These are phyloP conservation scores for Wickerhamomyces bisporus DNA, from an alignment of 805 yeast genomes.

Conservation along the genomic window DNA sequence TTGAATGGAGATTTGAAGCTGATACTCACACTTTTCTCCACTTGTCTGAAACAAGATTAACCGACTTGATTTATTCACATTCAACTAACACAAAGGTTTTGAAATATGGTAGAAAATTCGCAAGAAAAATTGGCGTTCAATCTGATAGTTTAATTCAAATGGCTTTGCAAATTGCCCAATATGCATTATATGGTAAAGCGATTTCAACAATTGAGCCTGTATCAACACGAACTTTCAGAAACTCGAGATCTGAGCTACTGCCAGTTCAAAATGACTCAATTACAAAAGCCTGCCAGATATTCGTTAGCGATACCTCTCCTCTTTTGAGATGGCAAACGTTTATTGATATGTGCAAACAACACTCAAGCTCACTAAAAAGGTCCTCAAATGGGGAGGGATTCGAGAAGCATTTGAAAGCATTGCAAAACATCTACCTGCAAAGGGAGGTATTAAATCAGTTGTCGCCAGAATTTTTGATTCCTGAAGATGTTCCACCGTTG, in stretches of 20 bases:
- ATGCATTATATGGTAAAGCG: slow-evolving; percentile 84
- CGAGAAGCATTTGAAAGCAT: slow-evolving; percentile 66
- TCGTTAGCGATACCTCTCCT: slow-evolving; percentile 49
- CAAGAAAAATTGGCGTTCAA: slow-evolving; percentile 73
- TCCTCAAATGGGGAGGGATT: slow-evolving; percentile 65
- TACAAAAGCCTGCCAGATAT: slow-evolving; percentile 51
- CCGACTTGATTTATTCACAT: slow-evolving; percentile 75
- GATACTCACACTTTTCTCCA: slow-evolving; percentile 45
- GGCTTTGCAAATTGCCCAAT: slow-evolving; percentile 86
- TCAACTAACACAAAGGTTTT: slow-evolving; percentile 74
- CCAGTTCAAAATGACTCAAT: slow-evolving; percentile 56
- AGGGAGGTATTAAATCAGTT: slow-evolving; percentile 39
- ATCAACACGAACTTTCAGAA: slow-evolving; percentile 62
- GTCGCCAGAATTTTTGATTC: slow-evolving; percentile 37
- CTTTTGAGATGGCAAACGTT: slow-evolving; percentile 45
- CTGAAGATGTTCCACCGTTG: slow-evolving; percentile 33
- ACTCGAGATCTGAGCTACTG: slow-evolving; percentile 65
- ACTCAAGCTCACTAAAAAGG: slow-evolving; percentile 40
- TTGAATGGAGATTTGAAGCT: slow-evolving; percentile 33
- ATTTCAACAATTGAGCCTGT: slow-evolving; percentile 91
- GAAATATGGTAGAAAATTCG: slow-evolving; percentile 72
- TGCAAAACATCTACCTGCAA: slow-evolving; percentile 51
- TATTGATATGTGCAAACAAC: slow-evolving; percentile 45
- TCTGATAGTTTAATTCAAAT: slow-evolving; percentile 90
- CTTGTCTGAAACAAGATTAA: slow-evolving; percentile 82